A percentile compares a stretch with the other conserved stretches of the same genome.
These are phyloP conservation scores for Fusarium miscanthi DNA, from an alignment of 2,329 filamentous ascomycete genomes.

Conservation along the genomic window DNA sequence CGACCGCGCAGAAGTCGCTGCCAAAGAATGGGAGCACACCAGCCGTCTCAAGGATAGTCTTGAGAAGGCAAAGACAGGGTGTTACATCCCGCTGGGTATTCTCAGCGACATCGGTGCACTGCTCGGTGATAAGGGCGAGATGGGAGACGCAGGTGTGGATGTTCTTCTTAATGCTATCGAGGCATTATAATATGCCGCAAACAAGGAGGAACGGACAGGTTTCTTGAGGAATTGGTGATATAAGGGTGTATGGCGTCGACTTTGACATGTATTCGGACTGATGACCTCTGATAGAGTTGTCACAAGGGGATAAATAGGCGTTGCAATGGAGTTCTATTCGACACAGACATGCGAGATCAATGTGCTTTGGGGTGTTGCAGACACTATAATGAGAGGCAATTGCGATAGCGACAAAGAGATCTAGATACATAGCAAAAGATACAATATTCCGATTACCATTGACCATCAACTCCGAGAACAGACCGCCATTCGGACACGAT, in stretches of 20 bases:
- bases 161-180: conserved; percentile 71
- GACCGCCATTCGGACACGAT: not conserved
- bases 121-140: conserved; percentile 67
- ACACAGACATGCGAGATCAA: not conserved
- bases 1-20: conserved; percentile 86
- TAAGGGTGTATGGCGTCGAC: conserved; percentile 28
- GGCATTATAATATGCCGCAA: conserved; percentile 55
- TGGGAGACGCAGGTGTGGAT: conserved; percentile 64
- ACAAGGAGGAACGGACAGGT: not conserved
- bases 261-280: conserved; percentile 16
- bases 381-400: not conserved
- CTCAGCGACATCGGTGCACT: conserved; percentile 88
- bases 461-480: not conserved
- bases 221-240: conserved; percentile 4
- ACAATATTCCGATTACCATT: not conserved
- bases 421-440: not conserved
- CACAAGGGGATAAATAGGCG: conserved; percentile 28
- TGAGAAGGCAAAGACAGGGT: conserved; percentile 81
- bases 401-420: not conserved
- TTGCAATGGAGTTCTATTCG: conserved; percentile 21
- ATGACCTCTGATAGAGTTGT: conserved; percentile 30
- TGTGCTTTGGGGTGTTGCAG: not conserved
- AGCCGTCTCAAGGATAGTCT: conserved; percentile 88
- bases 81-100: conserved; percentile 85
- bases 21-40: conserved; percentile 94